These are phyloP conservation scores for Pythium insidiosum DNA, from an alignment of 352 stramenopile species.

Conservation along the genomic window DNA sequence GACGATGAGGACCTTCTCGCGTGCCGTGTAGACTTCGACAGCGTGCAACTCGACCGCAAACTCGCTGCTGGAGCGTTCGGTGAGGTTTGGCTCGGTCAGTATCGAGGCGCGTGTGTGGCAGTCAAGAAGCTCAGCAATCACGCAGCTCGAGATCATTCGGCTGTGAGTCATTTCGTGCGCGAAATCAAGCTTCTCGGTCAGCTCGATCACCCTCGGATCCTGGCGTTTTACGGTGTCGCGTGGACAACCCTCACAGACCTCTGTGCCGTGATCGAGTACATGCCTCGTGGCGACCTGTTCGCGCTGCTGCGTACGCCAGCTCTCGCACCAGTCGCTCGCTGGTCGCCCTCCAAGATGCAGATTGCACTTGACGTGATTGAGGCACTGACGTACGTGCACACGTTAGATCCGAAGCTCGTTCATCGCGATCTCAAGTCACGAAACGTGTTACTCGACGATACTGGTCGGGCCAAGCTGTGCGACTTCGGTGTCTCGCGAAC, in stretches of 20 bases:
- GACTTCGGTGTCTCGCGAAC: conserved; percentile 39
- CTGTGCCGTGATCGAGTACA: conserved; percentile 23
- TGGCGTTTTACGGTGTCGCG: conserved; percentile 22
- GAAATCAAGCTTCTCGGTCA: conserved; percentile 23
- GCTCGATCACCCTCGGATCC: conserved; percentile 23
- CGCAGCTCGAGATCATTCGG: conserved; percentile 8
- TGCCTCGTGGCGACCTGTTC: conserved; percentile 22
- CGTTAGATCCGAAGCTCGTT: conserved; percentile 43
- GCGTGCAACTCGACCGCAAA: conserved; percentile 47
- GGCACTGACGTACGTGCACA: conserved; percentile 61
- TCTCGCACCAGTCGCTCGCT: conserved; percentile 4
- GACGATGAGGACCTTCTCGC: conserved; percentile 55
- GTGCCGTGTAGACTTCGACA: conserved; percentile 57
- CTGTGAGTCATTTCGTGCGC: conserved; percentile 10
- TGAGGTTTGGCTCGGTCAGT: conserved; percentile 66
- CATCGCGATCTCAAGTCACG: conserved; percentile 53
- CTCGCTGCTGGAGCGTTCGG: conserved; percentile 53
- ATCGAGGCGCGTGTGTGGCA: conserved; percentile 38
- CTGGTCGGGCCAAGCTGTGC: conserved; percentile 28
- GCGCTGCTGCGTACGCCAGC: conserved; percentile 15
- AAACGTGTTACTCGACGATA: conserved; percentile 37
- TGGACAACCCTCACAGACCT: conserved; percentile 25
- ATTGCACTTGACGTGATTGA: conserved; percentile 49
- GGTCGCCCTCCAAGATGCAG: conserved; percentile 40
- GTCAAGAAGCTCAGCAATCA: conserved; percentile 46